These are phyloP conservation scores for Cytospora piceicola DNA, from an alignment of 2,329 filamentous ascomycete genomes.

Conservation along the genomic window DNA sequence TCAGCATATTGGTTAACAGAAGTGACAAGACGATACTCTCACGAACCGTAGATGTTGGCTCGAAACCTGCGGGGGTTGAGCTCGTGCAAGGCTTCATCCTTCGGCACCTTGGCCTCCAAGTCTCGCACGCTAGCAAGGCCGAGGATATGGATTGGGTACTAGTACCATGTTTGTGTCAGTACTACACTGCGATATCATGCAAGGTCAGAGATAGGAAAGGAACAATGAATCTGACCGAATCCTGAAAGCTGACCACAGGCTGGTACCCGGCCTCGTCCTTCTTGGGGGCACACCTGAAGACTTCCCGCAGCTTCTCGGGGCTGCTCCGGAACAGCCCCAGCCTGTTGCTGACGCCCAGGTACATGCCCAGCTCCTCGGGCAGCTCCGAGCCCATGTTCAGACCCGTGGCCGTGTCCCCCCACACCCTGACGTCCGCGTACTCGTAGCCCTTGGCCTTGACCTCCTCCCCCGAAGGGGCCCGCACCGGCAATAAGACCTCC, in stretches of 20 bases:
- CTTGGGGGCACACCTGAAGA: conserved; percentile 63
- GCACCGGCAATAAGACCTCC: conserved; percentile 69
- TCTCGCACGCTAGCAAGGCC: conserved; percentile 67
- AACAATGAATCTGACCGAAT: conserved; percentile 59
- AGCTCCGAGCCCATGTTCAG: conserved; percentile 63
- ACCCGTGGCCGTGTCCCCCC: conserved; percentile 60
- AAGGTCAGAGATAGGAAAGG: neutral
- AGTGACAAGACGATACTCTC: neutral
- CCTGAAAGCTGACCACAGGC: conserved; percentile 69
- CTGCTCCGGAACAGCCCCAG: conserved; percentile 72
- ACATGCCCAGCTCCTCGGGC: conserved; percentile 64
- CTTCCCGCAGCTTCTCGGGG: conserved; percentile 57
- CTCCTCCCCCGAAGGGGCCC: conserved; percentile 60
- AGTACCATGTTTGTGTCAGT: conserved; percentile 9
- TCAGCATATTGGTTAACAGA: neutral
- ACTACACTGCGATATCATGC: neutral
- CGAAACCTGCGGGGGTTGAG: conserved; percentile 69
- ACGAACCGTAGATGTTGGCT: conserved; percentile 69
- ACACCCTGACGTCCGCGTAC: conserved; percentile 66
- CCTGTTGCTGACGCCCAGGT: conserved; percentile 68
- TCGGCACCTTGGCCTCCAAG: conserved; percentile 59
- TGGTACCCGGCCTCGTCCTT: conserved; percentile 65
- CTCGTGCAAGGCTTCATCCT: conserved; percentile 50
- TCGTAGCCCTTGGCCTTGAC: conserved; percentile 63
- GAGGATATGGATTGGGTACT: conserved; percentile 73